A percentile compares a stretch with the other conserved stretches of the same genome.
phyloP scores from a whole-genome alignment of 2,329 filamentous ascomycete genomes.

The Canariomyces notabilis region DNA sequence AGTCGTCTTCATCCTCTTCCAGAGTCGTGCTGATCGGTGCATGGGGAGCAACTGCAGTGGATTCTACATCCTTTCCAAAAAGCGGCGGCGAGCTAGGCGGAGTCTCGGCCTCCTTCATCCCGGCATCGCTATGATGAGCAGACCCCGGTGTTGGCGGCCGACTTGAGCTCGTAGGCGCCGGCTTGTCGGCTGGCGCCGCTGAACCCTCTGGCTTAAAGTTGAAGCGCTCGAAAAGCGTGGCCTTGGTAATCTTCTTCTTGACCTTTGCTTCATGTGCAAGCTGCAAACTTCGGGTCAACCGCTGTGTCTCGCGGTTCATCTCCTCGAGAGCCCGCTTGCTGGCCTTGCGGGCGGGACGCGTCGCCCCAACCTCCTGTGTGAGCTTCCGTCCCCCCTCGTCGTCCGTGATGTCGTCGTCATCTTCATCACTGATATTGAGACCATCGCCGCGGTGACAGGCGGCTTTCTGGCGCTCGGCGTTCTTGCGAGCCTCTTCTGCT shows the following conservation, averaged over 20 bases:
- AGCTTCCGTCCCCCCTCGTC: conserved; percentile 60
- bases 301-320: conserved; percentile 91
- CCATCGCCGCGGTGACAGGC: conserved; percentile 35
- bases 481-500: conserved; percentile 48
- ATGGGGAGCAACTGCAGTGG: conserved; percentile 16
- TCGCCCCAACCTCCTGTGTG: conserved; percentile 54
- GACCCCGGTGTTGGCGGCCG: conserved; percentile 44
- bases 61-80: conserved; percentile 23
- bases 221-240: conserved; percentile 77
- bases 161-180: conserved; percentile 51
- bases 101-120: conserved; percentile 51
- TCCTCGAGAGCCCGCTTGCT: conserved; percentile 94
- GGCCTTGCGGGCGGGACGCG: conserved; percentile 68
- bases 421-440: conserved; percentile 37
- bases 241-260: conserved; percentile 83
- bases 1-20: conserved; percentile 30
- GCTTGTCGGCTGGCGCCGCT: conserved; percentile 29
- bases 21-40: conserved; percentile 12
- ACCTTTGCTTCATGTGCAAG: conserved; percentile 84
- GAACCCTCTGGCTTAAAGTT: conserved; percentile 56
- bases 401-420: conserved; percentile 52
- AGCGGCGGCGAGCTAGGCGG: conserved; percentile 66
- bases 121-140: conserved; percentile 43
- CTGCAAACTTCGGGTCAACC: conserved; percentile 84
- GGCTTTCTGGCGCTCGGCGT: conserved; percentile 39